Conservation (phyloP, 768 basidiomycete genomes). For the Polyporus arcularius region DNA sequence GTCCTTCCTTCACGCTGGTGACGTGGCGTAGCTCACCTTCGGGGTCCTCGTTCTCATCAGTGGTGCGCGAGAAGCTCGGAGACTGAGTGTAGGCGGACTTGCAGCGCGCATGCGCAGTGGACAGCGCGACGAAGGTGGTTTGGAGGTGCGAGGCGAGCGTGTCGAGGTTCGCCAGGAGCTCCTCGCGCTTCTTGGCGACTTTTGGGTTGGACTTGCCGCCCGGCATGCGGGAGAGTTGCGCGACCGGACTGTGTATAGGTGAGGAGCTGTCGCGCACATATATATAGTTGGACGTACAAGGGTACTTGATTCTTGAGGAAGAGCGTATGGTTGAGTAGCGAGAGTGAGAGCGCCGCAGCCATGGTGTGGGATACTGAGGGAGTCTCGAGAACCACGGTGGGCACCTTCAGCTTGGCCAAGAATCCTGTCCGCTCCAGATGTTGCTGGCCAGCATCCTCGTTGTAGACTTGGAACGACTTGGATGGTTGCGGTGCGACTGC, state of each 20-base stretch:
- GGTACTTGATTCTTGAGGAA: slow-evolving; percentile 81
- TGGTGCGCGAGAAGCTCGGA: slow-evolving; percentile 1
- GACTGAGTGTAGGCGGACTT: neutral
- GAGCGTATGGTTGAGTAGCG: slow-evolving; percentile 66
- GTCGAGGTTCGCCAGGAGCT: slow-evolving; percentile 67
- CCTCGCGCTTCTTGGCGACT: slow-evolving; percentile 58
- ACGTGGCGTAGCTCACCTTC: neutral
- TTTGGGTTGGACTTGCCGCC: slow-evolving; percentile 48
- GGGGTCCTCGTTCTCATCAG: neutral
- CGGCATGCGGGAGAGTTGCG: slow-evolving; percentile 62
- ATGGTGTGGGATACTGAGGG: slow-evolving; percentile 55
- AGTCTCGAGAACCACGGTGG: slow-evolving; percentile 44
- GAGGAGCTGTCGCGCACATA: neutral
- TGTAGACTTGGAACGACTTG: neutral
- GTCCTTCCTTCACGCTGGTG: neutral
- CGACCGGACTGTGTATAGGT: slow-evolving; percentile 50
- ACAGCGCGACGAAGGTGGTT: slow-evolving; percentile 74
- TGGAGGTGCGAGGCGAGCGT: slow-evolving; percentile 71
- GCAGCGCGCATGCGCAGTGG: slow-evolving; percentile 57
- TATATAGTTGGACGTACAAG: slow-evolving; percentile 51
- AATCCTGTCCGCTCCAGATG: neutral
- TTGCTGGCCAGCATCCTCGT: neutral
- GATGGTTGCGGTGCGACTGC: neutral
- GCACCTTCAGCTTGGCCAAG: slow-evolving; percentile 30
- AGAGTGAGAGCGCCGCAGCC: slow-evolving; percentile 64